These are phyloP conservation scores for Clavariopsis aquatica DNA, from an alignment of 495 filamentous ascomycete genomes.

Conservation along the genomic window DNA sequence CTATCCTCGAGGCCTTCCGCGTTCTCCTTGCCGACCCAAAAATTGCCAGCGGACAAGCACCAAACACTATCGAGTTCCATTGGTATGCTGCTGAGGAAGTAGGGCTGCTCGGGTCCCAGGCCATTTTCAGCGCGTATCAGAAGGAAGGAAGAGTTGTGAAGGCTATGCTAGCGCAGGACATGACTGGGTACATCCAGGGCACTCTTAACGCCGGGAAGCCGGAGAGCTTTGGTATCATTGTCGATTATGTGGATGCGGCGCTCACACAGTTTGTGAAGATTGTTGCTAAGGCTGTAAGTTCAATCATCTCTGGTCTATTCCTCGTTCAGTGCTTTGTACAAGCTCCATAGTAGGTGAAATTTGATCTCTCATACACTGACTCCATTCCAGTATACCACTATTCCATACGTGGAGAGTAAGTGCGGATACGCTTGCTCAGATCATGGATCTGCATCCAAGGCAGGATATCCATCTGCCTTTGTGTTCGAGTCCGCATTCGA, in stretches of 20 bases:
- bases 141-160: slow-evolving; percentile 73
- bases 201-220: slow-evolving; percentile 81
- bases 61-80: slow-evolving; percentile 92
- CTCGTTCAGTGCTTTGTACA: not conserved
- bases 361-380: not conserved
- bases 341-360: no score
- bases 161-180: slow-evolving; percentile 98
- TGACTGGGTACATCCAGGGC: slow-evolving; percentile 87
- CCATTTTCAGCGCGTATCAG: slow-evolving; percentile 81
- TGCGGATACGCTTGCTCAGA: slow-evolving; percentile 98
- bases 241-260: slow-evolving; percentile 79
- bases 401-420: slow-evolving; percentile 78
- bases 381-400: slow-evolving; percentile 43
- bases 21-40: slow-evolving; percentile 59
- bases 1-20: slow-evolving; percentile 69
- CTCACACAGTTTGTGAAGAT: slow-evolving; percentile 91
- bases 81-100: slow-evolving; percentile 95
- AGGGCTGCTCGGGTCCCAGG: slow-evolving; percentile 72
- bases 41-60: slow-evolving; percentile 55
- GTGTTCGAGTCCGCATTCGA: slow-evolving; percentile 90
- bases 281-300: slow-evolving; percentile 60
- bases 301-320: not conserved
- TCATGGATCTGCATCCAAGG: slow-evolving; percentile 89
- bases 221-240: slow-evolving; percentile 91
- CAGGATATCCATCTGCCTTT: slow-evolving; percentile 91